Conservation (phyloP, 148 eudicot genomes). For the Dianthus caryophyllus region DNA sequence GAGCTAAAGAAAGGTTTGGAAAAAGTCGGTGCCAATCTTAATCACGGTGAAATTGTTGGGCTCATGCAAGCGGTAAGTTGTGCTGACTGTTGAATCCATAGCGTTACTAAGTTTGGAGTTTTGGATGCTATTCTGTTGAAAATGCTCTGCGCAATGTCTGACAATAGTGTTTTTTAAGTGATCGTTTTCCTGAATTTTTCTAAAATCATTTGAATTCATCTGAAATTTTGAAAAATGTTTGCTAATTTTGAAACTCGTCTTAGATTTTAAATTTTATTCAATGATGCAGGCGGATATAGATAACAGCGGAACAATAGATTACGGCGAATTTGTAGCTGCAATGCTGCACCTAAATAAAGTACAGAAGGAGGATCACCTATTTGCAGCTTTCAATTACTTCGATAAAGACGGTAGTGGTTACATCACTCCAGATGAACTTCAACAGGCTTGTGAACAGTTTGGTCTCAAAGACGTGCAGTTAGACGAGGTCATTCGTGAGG, state of each 20-base stretch:
- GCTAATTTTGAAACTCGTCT: background rate
- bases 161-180: too few species aligned
- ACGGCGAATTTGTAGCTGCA: conserved; percentile 58
- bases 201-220: too few species aligned
- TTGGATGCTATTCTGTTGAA: background rate
- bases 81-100: background rate
- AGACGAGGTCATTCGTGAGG: conserved; percentile 53
- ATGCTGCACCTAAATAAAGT: conserved; percentile 63
- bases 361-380: conserved; percentile 55
- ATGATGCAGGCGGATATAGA: conserved; percentile 56
- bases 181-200: too few species aligned
- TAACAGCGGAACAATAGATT: conserved; percentile 63
- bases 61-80: conserved; percentile 69
- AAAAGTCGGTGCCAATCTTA: conserved; percentile 65
- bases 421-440: conserved; percentile 56
- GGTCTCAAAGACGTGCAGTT: conserved; percentile 43
- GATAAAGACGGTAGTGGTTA: conserved; percentile 68
- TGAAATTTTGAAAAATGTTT: too few species aligned
- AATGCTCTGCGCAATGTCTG: background rate
- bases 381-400: conserved; percentile 51
- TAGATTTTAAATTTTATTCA: background rate
- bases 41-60: conserved; percentile 52
- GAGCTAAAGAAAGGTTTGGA: conserved; percentile 66
- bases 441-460: conserved; percentile 50
- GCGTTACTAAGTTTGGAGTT: background rate